Evolutionary conservation across 2,329 filamentous ascomycete genomes (phyloP), one percentile per base, ranked within the genome.

Genomic region (Pseudocercospora pini-densiflorae): DNA sequence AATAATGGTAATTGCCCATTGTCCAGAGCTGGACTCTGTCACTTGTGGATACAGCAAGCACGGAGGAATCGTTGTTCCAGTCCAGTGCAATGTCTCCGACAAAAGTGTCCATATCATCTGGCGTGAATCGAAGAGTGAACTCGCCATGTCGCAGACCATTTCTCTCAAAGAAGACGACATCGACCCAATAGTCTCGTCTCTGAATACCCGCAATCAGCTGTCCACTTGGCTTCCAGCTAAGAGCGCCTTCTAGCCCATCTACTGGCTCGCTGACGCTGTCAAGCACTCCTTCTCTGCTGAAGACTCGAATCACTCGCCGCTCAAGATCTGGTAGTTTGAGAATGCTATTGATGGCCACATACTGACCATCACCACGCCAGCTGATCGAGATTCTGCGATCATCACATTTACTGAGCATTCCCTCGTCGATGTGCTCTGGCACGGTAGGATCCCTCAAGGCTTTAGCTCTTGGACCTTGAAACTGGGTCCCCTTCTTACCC

Each of bases 401-500:
- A 73, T 99, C 95, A n/a, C 86, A 82, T 7, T 84, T 74, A 75
- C 92, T 96, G 16, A 94, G 81, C 7, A 88, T 81, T 47, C 95
- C 95, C 76, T 94, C 88, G 74, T 98, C 95, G 19, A 97, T 87
- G 76, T 90, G 92, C 77, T 98, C 94, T 0, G 95, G 95, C 71
- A 99, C 92, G 9, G 95, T 99, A 16, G 95, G 95, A 78, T 99
- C 95, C 62, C 92, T 88, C 70, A 98, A 83, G 21, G 93, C 93
- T 80, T 88, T 90, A 64, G 94, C 71, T 45, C 77, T 71, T 61
- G 77, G 73, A 7, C 95, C 95, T 76, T 97, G 92, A 78, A 99
- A 99, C 78, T 99, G 95, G 0, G 95, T 99, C 80, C 99, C 95
- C 77, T 92, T 93, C 83, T 98, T 98, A 66, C 95, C 95, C 95